Conservation (phyloP, 1,284 basidiomycete genomes). For the Fistulina hepatica region DNA sequence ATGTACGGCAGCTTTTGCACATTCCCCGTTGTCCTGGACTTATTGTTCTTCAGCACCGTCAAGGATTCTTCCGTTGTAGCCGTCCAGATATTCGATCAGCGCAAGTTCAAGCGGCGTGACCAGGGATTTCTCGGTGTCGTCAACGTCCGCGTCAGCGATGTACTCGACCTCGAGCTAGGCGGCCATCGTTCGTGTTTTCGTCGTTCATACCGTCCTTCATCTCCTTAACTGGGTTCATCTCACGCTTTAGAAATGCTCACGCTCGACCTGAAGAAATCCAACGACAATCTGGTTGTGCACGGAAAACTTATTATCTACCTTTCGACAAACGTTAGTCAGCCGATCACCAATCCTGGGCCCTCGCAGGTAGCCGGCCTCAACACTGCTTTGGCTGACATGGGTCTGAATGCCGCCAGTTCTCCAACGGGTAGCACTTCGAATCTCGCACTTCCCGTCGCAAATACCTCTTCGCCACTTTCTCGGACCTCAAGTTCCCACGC, state of each 20-base stretch:
- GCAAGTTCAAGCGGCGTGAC: constrained; percentile 92
- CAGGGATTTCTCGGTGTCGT: constrained; percentile 94
- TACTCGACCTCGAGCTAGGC: constrained; percentile 82
- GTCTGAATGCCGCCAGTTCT: constrained; percentile 36
- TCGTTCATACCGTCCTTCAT: constrained; percentile 1
- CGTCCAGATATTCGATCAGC: constrained; percentile 94
- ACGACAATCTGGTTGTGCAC: constrained; percentile 81
- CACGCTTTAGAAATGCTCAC: constrained; percentile 70
- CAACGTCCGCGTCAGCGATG: constrained; percentile 82
- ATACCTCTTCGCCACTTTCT: constrained; percentile 32
- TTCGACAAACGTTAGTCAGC: constrained; percentile 70
- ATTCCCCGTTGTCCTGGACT: constrained; percentile 4
- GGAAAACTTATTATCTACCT: constrained; percentile 87
- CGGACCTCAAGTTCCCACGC: constrained; percentile 47
- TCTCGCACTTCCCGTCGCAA: constrained; percentile 20
- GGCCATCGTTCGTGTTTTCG: constrained; percentile 61
- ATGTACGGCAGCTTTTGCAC: constrained; percentile 38
- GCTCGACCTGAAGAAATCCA: constrained; percentile 81
- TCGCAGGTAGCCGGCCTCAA: constrained; percentile 47
- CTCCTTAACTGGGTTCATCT: constrained; percentile 8
- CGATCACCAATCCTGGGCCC: constrained; percentile 67
- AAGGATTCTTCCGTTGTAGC: constrained; percentile 86
- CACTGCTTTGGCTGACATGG: constrained; percentile 47
- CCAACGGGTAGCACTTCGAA: constrained; percentile 42
- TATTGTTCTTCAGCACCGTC: constrained; percentile 48